A percentile compares a stretch with the other conserved stretches of the same genome.
phyloP scores from a whole-genome alignment of 202 grass and related monocot species.

The Hordeum pubiflorum region DNA sequence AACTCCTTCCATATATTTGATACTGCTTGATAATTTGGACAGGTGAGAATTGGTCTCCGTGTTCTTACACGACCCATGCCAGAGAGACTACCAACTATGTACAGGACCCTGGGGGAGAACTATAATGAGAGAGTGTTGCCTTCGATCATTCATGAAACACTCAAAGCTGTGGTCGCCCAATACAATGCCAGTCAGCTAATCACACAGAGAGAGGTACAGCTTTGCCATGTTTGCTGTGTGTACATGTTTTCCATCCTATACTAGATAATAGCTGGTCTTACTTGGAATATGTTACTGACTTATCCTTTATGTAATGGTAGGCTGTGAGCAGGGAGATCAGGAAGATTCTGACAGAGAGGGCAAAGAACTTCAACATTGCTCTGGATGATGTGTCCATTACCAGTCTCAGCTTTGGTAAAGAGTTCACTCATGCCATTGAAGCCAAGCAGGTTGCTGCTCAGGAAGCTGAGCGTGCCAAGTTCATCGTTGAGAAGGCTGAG shows the following conservation, averaged over 20 bases:
- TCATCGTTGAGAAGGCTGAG: slow-evolving; percentile 91
- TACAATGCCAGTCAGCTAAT: slow-evolving; percentile 99
- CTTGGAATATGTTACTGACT: neutral
- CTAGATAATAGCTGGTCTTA: neutral
- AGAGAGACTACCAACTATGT: slow-evolving; percentile 73
- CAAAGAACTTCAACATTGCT: slow-evolving; percentile 78
- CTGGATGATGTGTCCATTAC: slow-evolving; percentile 97
- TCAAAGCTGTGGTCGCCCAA: slow-evolving; percentile 95
- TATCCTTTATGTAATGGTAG: slow-evolving; percentile 29
- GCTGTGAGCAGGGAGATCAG: slow-evolving; percentile 95
- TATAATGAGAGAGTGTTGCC: slow-evolving; percentile 92
- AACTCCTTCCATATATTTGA: neutral
- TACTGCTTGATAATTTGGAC: slow-evolving; percentile 14
- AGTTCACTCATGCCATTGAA: slow-evolving; percentile 92
- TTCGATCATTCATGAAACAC: slow-evolving; percentile 94
- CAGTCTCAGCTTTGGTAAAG: slow-evolving; percentile 83
- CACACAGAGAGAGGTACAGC: slow-evolving; percentile 82
- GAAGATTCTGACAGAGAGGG: slow-evolving; percentile 92
- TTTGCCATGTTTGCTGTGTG: slow-evolving; percentile 10
- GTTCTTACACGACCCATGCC: slow-evolving; percentile 74
- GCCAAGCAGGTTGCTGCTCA: slow-evolving; percentile 94
- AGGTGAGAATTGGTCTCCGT: slow-evolving; percentile 89
- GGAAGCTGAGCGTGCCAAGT: slow-evolving; percentile 90
- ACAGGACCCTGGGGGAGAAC: slow-evolving; percentile 76
- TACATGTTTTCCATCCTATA: neutral